Percentiles rank a stretch among this genome's conserved stretches.
phyloP scores from a whole-genome alignment of 2,329 filamentous ascomycete genomes.

The Beauveria pseudobassiana region DNA sequence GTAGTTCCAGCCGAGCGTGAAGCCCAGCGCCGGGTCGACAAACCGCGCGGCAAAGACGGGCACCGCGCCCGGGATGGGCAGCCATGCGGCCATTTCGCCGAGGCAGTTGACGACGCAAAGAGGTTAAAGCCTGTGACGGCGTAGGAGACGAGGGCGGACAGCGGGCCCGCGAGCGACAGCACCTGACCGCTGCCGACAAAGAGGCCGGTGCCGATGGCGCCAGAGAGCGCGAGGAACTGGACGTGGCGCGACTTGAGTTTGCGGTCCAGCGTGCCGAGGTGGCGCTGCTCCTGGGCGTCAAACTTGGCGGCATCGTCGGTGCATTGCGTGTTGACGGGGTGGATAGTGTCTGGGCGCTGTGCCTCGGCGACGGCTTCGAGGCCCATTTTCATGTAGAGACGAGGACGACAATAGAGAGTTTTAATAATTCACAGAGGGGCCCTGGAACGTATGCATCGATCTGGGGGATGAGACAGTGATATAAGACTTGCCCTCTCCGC shows the following conservation, averaged over 20 bases:
- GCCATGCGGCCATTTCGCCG: slow-evolving; percentile 54
- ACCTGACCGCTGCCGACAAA: slow-evolving; percentile 37
- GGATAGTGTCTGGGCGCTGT: background rate
- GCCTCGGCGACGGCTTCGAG: background rate
- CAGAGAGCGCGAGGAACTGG: slow-evolving; percentile 34
- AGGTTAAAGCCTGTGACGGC: slow-evolving; percentile 38
- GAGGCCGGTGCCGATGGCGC: slow-evolving; percentile 36
- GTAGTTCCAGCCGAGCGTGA: slow-evolving; percentile 44
- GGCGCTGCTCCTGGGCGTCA: slow-evolving; percentile 18
- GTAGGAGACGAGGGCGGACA: slow-evolving; percentile 35
- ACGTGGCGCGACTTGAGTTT: slow-evolving; percentile 34
- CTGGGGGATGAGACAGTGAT: too few relatives aligned
- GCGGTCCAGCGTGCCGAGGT: slow-evolving; percentile 29
- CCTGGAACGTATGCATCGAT: too few relatives aligned
- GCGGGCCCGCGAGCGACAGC: slow-evolving; percentile 33
- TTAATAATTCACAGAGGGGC: too few relatives aligned
- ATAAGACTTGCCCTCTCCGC: too few relatives aligned
- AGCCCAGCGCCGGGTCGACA: slow-evolving; percentile 39
- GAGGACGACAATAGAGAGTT: too few relatives aligned
- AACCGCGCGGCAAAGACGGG: slow-evolving; percentile 42
- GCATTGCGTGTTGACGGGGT: background rate
- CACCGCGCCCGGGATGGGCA: slow-evolving; percentile 49
- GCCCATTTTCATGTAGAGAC: background rate
- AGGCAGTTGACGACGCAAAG: slow-evolving; percentile 42
- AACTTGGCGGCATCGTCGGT: slow-evolving; percentile 5